A percentile compares a stretch with the other conserved stretches of the same genome.
Conservation (phyloP, 192 early-diverging fungal species). For the Coemansia sp. region DNA sequence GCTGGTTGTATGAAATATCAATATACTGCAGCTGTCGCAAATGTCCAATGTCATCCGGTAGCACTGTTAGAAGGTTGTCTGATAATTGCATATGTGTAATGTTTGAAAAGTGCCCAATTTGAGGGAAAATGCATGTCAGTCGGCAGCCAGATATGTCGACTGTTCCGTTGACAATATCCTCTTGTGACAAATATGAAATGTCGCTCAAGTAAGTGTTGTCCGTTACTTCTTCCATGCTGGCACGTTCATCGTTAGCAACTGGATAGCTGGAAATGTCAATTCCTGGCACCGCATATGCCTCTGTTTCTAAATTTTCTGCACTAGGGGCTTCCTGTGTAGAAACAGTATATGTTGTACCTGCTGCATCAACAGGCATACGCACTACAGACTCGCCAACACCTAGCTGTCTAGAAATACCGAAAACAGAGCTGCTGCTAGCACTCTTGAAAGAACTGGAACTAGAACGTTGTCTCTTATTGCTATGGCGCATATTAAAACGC, state of each 20-base stretch:
- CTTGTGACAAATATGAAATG: conserved; percentile 9
- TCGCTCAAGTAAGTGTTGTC: not conserved
- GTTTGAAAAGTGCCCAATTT: conserved; percentile 14
- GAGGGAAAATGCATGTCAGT: conserved; percentile 13
- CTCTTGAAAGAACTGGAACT: not conserved
- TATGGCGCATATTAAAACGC: not conserved
- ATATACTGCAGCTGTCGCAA: conserved; percentile 28
- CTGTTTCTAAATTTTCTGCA: not conserved
- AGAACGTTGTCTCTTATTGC: not conserved
- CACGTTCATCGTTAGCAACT: not conserved
- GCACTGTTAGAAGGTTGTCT: conserved; percentile 17
- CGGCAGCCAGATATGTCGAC: conserved; percentile 23
- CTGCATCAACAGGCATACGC: not conserved
- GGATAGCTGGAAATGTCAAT: not conserved
- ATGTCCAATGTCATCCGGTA: conserved; percentile 42
- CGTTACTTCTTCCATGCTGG: not conserved
- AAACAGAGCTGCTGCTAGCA: not conserved
- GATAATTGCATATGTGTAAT: conserved; percentile 25
- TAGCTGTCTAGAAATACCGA: not conserved
- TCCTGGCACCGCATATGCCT: not conserved
- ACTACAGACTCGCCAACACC: not conserved
- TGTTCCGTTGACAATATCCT: conserved; percentile 12
- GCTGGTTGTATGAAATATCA: conserved; percentile 29
- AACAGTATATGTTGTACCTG: not conserved
- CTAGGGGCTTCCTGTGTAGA: not conserved